Percentiles rank a stretch among this genome's conserved stretches.
Conservation (phyloP, 352 stramenopile genomes). For the Pythium apleroticum region DNA sequence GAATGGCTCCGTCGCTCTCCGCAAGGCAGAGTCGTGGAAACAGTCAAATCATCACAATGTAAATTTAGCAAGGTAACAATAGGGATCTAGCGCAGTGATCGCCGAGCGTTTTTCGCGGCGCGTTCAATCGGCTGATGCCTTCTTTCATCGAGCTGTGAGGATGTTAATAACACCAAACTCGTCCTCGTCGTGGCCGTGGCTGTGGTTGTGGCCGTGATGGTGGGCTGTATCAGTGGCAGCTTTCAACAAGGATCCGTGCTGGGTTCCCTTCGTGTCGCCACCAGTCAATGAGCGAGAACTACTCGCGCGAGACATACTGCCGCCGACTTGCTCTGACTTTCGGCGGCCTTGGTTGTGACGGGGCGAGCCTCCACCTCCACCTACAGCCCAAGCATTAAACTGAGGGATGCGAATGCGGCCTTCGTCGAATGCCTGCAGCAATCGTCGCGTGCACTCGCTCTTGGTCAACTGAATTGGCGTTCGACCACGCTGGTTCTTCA, state of each 20-base stretch:
- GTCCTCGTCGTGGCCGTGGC: constrained; percentile 20
- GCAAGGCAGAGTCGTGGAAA: background rate
- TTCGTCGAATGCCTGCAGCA: constrained; percentile 54
- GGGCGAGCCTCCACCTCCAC: background rate
- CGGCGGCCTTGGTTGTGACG: background rate
- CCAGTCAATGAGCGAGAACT: constrained; percentile 1
- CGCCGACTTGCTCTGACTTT: constrained; percentile 15
- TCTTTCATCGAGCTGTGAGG: constrained; percentile 13
- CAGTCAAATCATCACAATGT: background rate
- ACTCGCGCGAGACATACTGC: background rate
- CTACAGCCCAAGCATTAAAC: constrained; percentile 24
- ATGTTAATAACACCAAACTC: constrained; percentile 32
- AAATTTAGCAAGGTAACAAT: constrained; percentile 1
- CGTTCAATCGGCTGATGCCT: background rate
- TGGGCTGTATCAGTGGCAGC: constrained; percentile 1
- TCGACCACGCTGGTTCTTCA: constrained; percentile 49
- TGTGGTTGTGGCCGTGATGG: background rate
- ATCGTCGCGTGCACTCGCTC: constrained; percentile 39
- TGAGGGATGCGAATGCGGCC: constrained; percentile 27
- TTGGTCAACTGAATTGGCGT: constrained; percentile 43
- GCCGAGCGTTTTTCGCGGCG: background rate
- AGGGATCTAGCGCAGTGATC: background rate
- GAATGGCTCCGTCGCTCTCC: background rate
- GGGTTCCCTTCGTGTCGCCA: background rate
- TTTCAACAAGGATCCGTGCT: background rate